phyloP scores from a whole-genome alignment of 2,329 filamentous ascomycete genomes.

The Chaetothyriales sp. region DNA sequence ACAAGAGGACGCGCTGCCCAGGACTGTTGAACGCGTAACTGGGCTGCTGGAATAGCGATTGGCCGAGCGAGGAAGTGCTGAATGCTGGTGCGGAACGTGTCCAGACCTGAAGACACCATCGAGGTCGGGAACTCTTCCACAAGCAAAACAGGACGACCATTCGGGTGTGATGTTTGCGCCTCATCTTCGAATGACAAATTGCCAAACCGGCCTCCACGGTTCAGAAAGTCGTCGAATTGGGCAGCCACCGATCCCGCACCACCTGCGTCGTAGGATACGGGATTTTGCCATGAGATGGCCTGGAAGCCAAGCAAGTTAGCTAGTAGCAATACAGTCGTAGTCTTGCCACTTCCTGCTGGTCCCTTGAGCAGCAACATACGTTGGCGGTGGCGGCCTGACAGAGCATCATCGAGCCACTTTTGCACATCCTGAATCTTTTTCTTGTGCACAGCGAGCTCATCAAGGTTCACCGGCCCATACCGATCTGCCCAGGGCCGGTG shows the following conservation, averaged over 20 bases:
- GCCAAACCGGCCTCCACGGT: conserved; percentile 63
- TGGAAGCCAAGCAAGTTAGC: conserved; percentile 62
- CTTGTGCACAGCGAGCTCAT: conserved; percentile 87
- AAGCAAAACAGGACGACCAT: conserved; percentile 44
- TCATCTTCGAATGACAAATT: conserved; percentile 34
- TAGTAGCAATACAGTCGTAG: conserved; percentile 65
- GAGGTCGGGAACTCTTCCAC: conserved; percentile 74
- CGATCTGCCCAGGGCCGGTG: conserved; percentile 72
- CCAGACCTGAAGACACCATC: conserved; percentile 49
- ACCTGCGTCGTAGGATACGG: conserved; percentile 45
- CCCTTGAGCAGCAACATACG: conserved; percentile 74
- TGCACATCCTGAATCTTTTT: conserved; percentile 80
- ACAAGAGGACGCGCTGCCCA: conserved; percentile 49
- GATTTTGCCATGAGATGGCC: conserved; percentile 83
- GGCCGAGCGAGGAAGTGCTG: conserved; percentile 58
- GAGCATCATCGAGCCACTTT: conserved; percentile 63
- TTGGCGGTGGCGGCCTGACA: conserved; percentile 44
- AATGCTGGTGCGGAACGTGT: conserved; percentile 60
- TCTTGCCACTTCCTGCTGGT: conserved; percentile 82
- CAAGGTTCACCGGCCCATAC: conserved; percentile 58
- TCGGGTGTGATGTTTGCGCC: conserved; percentile 1
- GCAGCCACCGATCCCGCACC: conserved; percentile 52
- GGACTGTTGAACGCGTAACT: conserved; percentile 22
- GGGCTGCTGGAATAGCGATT: conserved; percentile 39
- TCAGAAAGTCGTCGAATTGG: conserved; percentile 87